A percentile compares a stretch with the other conserved stretches of the same genome.
Evolutionary conservation across 2,329 filamentous ascomycete species (phyloP).

Genomic region (Teratosphaeria nubilosa): DNA sequence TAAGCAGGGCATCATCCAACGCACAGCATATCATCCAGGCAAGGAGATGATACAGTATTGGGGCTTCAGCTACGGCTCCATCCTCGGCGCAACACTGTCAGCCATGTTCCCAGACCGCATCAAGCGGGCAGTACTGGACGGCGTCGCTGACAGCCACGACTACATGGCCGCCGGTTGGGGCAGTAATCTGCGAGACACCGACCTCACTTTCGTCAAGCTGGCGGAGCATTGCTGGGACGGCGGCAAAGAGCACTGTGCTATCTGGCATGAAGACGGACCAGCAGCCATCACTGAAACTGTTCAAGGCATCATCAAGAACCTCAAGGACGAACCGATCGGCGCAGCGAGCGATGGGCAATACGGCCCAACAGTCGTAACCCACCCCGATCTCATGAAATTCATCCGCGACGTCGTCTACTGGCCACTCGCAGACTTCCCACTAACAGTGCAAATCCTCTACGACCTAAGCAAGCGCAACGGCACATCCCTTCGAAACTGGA

Average conservation of each 20-base stretch:
- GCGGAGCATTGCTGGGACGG: conserved; percentile 45
- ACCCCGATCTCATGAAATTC: conserved; percentile 24
- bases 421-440: conserved; percentile 22
- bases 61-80: conserved; percentile 35
- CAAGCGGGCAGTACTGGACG: conserved; percentile 34
- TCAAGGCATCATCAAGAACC: conserved; percentile 29
- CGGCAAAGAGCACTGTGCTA: conserved; percentile 35
- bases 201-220: conserved; percentile 45
- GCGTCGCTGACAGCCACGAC: conserved; percentile 33
- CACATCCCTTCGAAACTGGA: conserved; percentile 27
- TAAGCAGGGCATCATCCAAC: conserved; percentile 2
- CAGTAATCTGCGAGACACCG: conserved; percentile 42
- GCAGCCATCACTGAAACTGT: conserved; percentile 28
- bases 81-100: conserved; percentile 37
- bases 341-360: conserved; percentile 28
- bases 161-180: conserved; percentile 42
- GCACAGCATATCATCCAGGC: conserved; percentile 16
- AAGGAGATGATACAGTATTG: conserved; percentile 29
- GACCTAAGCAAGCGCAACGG: conserved; percentile 22
- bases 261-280: conserved; percentile 26
- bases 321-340: conserved; percentile 34
- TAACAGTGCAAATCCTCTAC: conserved; percentile 21
- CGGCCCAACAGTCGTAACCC: conserved; percentile 26
- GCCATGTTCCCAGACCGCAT: conserved; percentile 36
- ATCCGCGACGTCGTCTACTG: conserved; percentile 26